Percentiles rank a stretch among this genome's conserved stretches.
phyloP scores from a whole-genome alignment of 768 basidiomycete species.

The Grammothele lineata region DNA sequence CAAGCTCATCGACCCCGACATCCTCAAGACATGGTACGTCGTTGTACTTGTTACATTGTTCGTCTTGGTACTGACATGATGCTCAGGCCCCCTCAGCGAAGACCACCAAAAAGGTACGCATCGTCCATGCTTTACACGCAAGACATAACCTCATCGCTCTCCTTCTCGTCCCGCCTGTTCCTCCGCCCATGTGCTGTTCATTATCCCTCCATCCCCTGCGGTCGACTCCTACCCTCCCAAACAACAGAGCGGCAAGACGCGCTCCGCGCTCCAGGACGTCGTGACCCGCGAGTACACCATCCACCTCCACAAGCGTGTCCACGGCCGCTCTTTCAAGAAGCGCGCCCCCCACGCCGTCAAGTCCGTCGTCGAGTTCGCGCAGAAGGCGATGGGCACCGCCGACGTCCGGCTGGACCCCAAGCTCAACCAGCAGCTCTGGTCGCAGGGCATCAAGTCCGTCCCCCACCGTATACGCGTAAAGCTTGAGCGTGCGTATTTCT shows the following conservation, averaged over 20 bases:
- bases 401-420: slow-evolving; percentile 95
- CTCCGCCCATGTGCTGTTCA: background rate
- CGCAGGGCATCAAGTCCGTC: slow-evolving; percentile 88
- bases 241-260: slow-evolving; percentile 77
- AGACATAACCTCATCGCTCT: slow-evolving; percentile 1
- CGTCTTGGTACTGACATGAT: slow-evolving; percentile 1
- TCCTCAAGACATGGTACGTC: slow-evolving; percentile 68
- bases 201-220: too few species aligned
- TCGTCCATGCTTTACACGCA: background rate
- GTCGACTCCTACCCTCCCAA: background rate
- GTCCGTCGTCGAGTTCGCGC: slow-evolving; percentile 87
- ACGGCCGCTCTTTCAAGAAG: slow-evolving; percentile 95
- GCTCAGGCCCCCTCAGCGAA: slow-evolving; percentile 43
- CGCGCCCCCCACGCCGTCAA: slow-evolving; percentile 96
- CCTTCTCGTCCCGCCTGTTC: background rate
- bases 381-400: slow-evolving; percentile 91
- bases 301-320: slow-evolving; percentile 93
- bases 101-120: slow-evolving; percentile 51
- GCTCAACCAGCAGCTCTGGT: slow-evolving; percentile 96
- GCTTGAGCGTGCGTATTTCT: slow-evolving; percentile 75
- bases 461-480: slow-evolving; percentile 90
- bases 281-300: slow-evolving; percentile 99
- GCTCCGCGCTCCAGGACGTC: slow-evolving; percentile 96
- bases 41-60: slow-evolving; percentile 1
- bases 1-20: slow-evolving; percentile 53